Base-by-base conservation (phyloP, 805 yeast genomes). In the Candida berthetii region DNA sequence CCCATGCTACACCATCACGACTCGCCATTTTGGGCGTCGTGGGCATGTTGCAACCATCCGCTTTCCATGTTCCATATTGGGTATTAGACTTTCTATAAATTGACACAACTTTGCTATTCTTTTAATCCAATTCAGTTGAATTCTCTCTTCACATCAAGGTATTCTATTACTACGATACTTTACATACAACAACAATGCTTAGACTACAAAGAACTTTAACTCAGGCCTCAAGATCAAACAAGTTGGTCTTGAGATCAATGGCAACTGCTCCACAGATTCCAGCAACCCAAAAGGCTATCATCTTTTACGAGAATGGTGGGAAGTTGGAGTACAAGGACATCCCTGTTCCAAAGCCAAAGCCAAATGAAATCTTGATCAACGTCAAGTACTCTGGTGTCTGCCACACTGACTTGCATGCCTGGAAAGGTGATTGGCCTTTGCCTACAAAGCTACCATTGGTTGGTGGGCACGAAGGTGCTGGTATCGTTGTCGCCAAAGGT, bases 401-500 rank as follows among this genome's bases (percentile, higher is more conserved):
- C 58, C 84, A 78, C 66, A 77, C 84, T 16, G 84, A 78, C 57
- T 71, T 78, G 57, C 84, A 78, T 62, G 83, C 83, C 35, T 78
- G 83, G 83, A 74, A 77, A 57, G 83, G 83, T 55, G 84, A 78
- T 57, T 78, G 83, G 84, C 82, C 82, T 43, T 66, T 77, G 62
- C 71, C 60, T 58, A 60, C 61, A 66, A 45, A 68, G 69, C 66
- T 77, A 53, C 82, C 82, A 25, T 65, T 78, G 50, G 80, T 78
- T 37, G 83, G 83, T 49, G 83, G 83, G 54, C 83, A 78, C 62
- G 83, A 78, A 64, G 83, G 83, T 66, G 81, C 82, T 35, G 82
- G 83, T 62, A 70, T 72, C 24, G 83, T 78, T 47, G 83, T 78
- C 46, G 80, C 71, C 35, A 62, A 68, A 58, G 83, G 83, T 55